Base-by-base conservation (phyloP, 2,329 filamentous ascomycete genomes). In the Phaeophleospora eucalypticola region DNA sequence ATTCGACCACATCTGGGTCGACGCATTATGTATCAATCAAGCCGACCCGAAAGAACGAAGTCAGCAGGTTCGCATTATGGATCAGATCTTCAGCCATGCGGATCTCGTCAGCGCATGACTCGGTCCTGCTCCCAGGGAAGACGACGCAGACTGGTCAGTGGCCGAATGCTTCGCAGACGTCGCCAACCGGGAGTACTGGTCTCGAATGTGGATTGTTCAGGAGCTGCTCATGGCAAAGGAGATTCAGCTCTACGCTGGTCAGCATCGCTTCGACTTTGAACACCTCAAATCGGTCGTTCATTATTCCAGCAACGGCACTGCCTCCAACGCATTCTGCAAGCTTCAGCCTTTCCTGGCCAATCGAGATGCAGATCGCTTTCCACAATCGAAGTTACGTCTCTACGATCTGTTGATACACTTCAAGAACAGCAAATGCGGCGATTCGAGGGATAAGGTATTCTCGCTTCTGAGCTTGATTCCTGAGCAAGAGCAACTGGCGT, bases 21-120 rank as follows among this genome's bases (percentile, higher is more conserved):
- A 46, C 16, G 46, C 42, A 3, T 18, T 49, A 8, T 46, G 35
- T 27, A 46, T 46, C 37, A 36, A 49, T 20, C 46, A 49, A 16
- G 10, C 32, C 8, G 21, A 51, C 19, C 35, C 19, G 3, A 7
- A 27, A 10, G 48, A 51, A 19, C 41, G 45, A 18, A 42, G 43
- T 40, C 8, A 36, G 21, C 48, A 51, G 16, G 45, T 51, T 17
- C 21, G 20, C 7, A 27, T 48, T 14, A 51, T 51, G 48, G 35
- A 39, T 27, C 40, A 24, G 10, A 45, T 51, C 35, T 51, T 45
- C 24, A 19, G 12, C 2, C 17, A 46, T 18, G 41, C 46, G 7
- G 18, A 19, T 15, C 33, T 27, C 2, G 43, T 46, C 17, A 34
- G 15, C 21, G 43, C 43, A 16, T 46, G 36, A 29, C 36, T 46